A percentile compares a stretch with the other conserved stretches of the same genome.
phyloP scores from a whole-genome alignment of 2,329 filamentous ascomycete species.

The Erysiphe pulchra region DNA sequence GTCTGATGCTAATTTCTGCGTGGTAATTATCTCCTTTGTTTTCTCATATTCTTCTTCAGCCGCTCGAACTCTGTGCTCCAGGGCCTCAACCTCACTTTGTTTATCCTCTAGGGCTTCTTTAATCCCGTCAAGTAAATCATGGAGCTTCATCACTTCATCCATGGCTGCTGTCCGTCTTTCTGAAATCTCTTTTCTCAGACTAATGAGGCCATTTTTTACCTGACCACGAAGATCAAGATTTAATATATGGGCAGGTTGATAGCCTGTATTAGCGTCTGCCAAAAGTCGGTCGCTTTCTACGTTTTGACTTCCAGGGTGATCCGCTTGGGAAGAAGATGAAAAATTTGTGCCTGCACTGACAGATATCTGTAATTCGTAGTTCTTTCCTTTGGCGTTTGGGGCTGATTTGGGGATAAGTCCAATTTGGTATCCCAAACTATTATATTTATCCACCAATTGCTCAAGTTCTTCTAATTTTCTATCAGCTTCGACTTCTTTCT shows the following conservation, averaged over 20 bases:
- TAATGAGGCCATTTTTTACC: conserved; percentile 53
- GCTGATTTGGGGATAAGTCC: conserved; percentile 69
- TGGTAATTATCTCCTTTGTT: conserved; percentile 62
- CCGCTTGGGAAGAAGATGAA: conserved; percentile 32
- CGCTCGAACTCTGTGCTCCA: conserved; percentile 67
- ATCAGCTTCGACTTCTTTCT: conserved; percentile 73
- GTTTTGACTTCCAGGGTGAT: conserved; percentile 11
- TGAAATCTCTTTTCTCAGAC: conserved; percentile 72
- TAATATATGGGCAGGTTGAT: conserved; percentile 68
- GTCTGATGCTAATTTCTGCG: conserved; percentile 71
- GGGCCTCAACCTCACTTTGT: conserved; percentile 67
- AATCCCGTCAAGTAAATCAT: conserved; percentile 79
- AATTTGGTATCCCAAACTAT: conserved; percentile 81
- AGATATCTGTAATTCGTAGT: conserved; percentile 69
- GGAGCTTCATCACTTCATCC: conserved; percentile 81
- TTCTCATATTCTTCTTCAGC: conserved; percentile 88
- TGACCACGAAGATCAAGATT: conserved; percentile 69
- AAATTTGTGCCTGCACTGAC: conserved; percentile 60
- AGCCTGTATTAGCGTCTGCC: conserved; percentile 58
- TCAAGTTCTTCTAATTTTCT: conserved; percentile 81
- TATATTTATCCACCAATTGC: conserved; percentile 69
- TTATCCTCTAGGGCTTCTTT: conserved; percentile 96
- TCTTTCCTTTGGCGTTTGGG: conserved; percentile 56
- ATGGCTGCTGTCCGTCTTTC: conserved; percentile 60
- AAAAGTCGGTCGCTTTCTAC: conserved; percentile 50